Percentiles rank a stretch among this genome's conserved stretches.
Conservation (phyloP, 371 early-diverging fungal species). For the Mortierella sp. region DNA sequence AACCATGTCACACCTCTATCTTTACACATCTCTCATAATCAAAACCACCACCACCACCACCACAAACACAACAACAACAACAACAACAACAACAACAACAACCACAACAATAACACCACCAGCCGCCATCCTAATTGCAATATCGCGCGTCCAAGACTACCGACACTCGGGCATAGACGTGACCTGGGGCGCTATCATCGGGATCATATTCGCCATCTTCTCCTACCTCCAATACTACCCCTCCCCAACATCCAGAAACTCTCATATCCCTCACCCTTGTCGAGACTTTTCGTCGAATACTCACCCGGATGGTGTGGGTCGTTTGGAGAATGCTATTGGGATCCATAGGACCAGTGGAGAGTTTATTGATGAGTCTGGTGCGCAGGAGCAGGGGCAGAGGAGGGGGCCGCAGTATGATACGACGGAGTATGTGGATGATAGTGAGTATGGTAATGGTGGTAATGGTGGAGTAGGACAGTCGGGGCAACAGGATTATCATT, state of each 20-base stretch:
- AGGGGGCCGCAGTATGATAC: background rate
- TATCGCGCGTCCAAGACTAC: constrained; percentile 77
- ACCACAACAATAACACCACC: too few relatives aligned
- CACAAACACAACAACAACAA: too few relatives aligned
- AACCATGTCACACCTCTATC: background rate
- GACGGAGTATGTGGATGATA: background rate
- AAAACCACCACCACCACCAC: too few relatives aligned
- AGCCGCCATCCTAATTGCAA: constrained; percentile 69
- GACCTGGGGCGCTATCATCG: constrained; percentile 67
- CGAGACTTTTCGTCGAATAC: constrained; percentile 8
- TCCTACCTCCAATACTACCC: constrained; percentile 77
- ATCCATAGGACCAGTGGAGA: constrained; percentile 13
- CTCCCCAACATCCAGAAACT: constrained; percentile 3
- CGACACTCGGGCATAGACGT: constrained; percentile 84
- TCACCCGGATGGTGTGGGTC: background rate
- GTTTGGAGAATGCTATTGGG: constrained; percentile 18
- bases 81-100: too few relatives aligned
- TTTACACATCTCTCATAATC: background rate
- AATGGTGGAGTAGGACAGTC: too few relatives aligned
- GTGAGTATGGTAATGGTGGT: background rate
- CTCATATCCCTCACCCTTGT: constrained; percentile 21
- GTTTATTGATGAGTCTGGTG: constrained; percentile 17
- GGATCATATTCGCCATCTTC: constrained; percentile 66
- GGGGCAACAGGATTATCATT: too few relatives aligned
- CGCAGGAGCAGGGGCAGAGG: background rate